Conservation (phyloP, 306 rosid genomes). For the Prunus kanzakura region DNA sequence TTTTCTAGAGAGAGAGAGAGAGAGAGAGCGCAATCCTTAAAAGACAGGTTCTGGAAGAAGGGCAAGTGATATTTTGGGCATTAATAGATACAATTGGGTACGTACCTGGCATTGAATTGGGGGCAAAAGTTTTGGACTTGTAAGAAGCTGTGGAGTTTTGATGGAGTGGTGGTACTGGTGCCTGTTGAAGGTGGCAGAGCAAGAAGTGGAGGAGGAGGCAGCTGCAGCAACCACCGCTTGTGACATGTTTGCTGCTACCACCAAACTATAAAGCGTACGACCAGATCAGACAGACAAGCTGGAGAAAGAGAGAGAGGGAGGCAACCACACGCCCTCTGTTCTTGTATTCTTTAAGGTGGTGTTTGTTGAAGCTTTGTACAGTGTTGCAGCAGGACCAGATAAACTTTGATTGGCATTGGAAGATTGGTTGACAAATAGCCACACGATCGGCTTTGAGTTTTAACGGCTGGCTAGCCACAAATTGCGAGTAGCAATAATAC, state of each 20-base stretch:
- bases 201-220: conserved; percentile 42
- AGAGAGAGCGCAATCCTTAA: too few relatives aligned
- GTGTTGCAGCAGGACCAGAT: conserved; percentile 24
- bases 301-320: not conserved
- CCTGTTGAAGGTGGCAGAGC: conserved; percentile 49
- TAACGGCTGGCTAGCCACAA: not conserved
- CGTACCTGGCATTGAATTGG: conserved; percentile 45
- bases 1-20: conserved; percentile 41
- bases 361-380: not conserved
- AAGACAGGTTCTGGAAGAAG: not conserved
- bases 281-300: conserved; percentile 3
- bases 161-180: conserved; percentile 27
- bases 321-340: not conserved
- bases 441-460: conserved; percentile 18
- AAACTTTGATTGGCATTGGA: conserved; percentile 30
- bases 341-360: not conserved
- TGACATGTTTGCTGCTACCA: conserved; percentile 43
- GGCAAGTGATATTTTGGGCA: not conserved
- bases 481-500: not conserved
- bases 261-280: not conserved
- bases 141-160: conserved; percentile 27
- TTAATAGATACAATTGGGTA: not conserved
- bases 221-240: conserved; percentile 49
- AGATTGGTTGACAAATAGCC: conserved; percentile 30
- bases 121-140: conserved; percentile 34